A percentile compares a stretch with the other conserved stretches of the same genome.
phyloP scores from a whole-genome alignment of 1,284 basidiomycete species.

The Heterobasidion irregulare region DNA sequence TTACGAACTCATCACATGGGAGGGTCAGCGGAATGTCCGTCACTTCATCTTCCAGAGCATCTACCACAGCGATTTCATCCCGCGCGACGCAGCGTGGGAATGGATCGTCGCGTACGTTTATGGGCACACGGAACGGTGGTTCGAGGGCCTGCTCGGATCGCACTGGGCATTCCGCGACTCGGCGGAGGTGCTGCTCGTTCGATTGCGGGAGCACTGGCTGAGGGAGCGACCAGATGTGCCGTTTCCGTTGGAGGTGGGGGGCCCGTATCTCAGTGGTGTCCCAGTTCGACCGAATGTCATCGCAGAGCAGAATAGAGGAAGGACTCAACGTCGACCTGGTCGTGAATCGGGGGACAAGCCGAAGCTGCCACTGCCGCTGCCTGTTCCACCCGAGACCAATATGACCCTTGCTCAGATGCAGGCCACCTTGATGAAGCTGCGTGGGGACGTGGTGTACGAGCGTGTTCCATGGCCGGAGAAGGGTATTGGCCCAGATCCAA shows the following conservation, averaged over 20 bases:
- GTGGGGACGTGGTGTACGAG: background rate
- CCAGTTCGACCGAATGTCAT: background rate
- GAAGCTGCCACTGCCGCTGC: background rate
- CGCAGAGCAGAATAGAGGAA: background rate
- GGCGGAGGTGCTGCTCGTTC: constrained; percentile 13
- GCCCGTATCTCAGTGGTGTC: constrained; percentile 29
- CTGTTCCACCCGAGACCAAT: background rate
- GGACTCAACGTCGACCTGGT: background rate
- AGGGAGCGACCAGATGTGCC: constrained; percentile 13
- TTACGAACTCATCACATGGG: constrained; percentile 12
- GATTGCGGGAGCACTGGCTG: constrained; percentile 15
- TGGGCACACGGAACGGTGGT: constrained; percentile 17
- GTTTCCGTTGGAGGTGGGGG: constrained; percentile 15
- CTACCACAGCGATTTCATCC: constrained; percentile 7
- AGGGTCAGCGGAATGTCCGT: constrained; percentile 12
- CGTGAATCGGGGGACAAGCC: background rate
- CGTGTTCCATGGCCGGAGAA: background rate
- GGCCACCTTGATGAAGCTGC: background rate
- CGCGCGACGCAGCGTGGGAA: constrained; percentile 6
- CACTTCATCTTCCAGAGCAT: constrained; percentile 9
- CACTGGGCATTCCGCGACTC: constrained; percentile 17
- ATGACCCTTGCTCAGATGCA: background rate
- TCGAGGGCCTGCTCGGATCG: constrained; percentile 15
- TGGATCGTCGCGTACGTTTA: constrained; percentile 17
- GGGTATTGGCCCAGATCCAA: background rate